These are phyloP conservation scores for Cladosporium sp. DNA, from an alignment of 2,329 filamentous ascomycete genomes.

Conservation along the genomic window DNA sequence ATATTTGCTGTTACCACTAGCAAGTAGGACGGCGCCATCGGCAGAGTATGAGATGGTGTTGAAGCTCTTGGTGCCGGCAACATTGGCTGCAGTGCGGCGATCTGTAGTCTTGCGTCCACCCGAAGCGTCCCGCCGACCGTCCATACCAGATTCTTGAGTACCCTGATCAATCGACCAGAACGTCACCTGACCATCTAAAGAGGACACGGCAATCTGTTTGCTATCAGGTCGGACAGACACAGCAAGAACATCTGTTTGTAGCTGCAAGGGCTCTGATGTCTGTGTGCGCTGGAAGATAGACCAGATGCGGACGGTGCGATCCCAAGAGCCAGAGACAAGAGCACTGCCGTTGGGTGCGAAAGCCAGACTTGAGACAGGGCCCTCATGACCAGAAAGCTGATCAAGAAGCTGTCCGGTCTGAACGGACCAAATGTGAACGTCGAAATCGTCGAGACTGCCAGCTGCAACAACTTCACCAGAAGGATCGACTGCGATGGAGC, in stretches of 20 bases:
- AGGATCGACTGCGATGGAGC: conserved; percentile 91
- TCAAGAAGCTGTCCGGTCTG: conserved; percentile 95
- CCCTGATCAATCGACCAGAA: conserved; percentile 94
- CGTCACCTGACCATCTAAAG: conserved; percentile 85
- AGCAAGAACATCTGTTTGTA: conserved; percentile 85
- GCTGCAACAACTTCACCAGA: conserved; percentile 95
- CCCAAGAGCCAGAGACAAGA: conserved; percentile 92
- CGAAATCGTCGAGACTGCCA: conserved; percentile 91
- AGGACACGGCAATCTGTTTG: conserved; percentile 84
- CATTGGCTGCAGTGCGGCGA: conserved; percentile 85
- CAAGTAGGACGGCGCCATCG: conserved; percentile 85
- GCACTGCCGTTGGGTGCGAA: conserved; percentile 83
- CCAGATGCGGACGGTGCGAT: conserved; percentile 92
- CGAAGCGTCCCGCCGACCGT: conserved; percentile 87
- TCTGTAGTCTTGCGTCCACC: conserved; percentile 86
- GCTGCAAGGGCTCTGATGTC: conserved; percentile 86
- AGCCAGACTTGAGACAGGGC: conserved; percentile 80
- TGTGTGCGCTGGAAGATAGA: conserved; percentile 91
- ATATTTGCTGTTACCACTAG: conserved; percentile 95
- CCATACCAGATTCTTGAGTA: conserved; percentile 77
- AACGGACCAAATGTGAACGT: conserved; percentile 97
- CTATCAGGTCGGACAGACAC: conserved; percentile 88
- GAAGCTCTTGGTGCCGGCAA: conserved; percentile 85
- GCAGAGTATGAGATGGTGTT: conserved; percentile 84
- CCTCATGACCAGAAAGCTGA: conserved; percentile 85